Evolutionary conservation across 2,329 filamentous ascomycete genomes (phyloP), one percentile per base, ranked within the genome.

Genomic region (Nectriaceae sp.): DNA sequence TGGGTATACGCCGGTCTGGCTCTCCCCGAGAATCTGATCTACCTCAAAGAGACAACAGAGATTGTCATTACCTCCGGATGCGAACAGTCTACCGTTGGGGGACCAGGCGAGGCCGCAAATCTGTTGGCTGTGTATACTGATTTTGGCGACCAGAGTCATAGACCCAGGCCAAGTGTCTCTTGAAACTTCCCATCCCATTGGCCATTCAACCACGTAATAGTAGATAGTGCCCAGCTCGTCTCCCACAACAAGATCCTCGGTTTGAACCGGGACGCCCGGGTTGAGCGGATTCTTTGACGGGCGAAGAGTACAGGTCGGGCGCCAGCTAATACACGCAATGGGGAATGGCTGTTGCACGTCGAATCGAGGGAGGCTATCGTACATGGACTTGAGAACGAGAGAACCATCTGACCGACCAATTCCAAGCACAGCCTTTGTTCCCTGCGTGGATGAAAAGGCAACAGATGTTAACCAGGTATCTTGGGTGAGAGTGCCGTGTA

Each of bases 81-180:
- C 90, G 65, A 99, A 92, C 29, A 85, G 78, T 3, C 78, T 77
- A 3, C 90, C 90, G 60, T 89, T 83, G 3, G 76, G 74, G 3
- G 90, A 92, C 90, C 92, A 97, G 3, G 89, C 82, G n/a, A 99
- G 75, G 2, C 93, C 93, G 62, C 94, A 99, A 46, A 99, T 87
- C 64, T 97, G 92, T 69, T 97, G 91, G 2, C 78, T 83, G 65
- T 97, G 93, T 6, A 90, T 83, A 24, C 79, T 79, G 59, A 97
- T 86, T 55, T 85, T 85, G 19, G 88, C 86, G 43, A 96, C 73
- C 20, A 97, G 75, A 2, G 82, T 89, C 74, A 96, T 85, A 26
- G 84, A 79, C 13, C 92, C 91, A 22, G 83, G 79, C 89, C 90
- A 96, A 42, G 79, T 81, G 63, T 87, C 82, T 5, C 74, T 73